These are phyloP conservation scores for Candida krabiensis DNA, from an alignment of 805 yeast genomes.

Conservation along the genomic window DNA sequence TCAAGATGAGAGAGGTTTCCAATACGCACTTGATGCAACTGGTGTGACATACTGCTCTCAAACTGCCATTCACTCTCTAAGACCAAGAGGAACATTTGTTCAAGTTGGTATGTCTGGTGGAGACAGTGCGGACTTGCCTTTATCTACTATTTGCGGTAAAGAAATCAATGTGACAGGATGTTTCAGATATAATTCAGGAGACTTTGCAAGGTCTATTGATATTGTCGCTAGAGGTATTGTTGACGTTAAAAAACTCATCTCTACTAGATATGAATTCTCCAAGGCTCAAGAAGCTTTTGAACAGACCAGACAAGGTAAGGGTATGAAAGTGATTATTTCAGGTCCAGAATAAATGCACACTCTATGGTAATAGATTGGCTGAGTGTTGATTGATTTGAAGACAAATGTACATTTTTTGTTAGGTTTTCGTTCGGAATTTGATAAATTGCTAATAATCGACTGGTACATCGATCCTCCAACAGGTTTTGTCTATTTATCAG, in stretches of 20 bases:
- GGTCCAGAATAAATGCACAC: slow-evolving; percentile 5
- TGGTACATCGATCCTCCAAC: no score
- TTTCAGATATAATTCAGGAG: slow-evolving; percentile 10
- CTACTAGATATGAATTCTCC: slow-evolving; percentile 5
- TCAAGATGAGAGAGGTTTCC: slow-evolving; percentile 6
- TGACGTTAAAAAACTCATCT: slow-evolving; percentile 8
- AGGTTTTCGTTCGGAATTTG: no score
- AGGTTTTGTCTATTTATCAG: no score
- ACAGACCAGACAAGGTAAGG: slow-evolving; percentile 9
- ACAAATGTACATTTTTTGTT: no score
- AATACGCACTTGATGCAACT: slow-evolving; percentile 12
- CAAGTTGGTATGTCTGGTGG: slow-evolving; percentile 27
- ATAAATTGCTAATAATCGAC: no score
- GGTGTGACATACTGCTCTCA: slow-evolving; percentile 17
- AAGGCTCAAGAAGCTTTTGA: slow-evolving; percentile 11
- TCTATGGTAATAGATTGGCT: not conserved
- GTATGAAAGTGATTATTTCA: slow-evolving; percentile 10
- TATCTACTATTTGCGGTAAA: slow-evolving; percentile 10
- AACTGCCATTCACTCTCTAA: slow-evolving; percentile 17
- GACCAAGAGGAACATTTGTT: slow-evolving; percentile 25
- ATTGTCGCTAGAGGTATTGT: slow-evolving; percentile 10
- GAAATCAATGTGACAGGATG: slow-evolving; percentile 11
- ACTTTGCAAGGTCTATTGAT: slow-evolving; percentile 9
- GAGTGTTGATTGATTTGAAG: no score
- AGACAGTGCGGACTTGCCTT: slow-evolving; percentile 10